A percentile compares a stretch with the other conserved stretches of the same genome.
Conservation (phyloP, 371 early-diverging fungal genomes). For the Parasitella parasitica region DNA sequence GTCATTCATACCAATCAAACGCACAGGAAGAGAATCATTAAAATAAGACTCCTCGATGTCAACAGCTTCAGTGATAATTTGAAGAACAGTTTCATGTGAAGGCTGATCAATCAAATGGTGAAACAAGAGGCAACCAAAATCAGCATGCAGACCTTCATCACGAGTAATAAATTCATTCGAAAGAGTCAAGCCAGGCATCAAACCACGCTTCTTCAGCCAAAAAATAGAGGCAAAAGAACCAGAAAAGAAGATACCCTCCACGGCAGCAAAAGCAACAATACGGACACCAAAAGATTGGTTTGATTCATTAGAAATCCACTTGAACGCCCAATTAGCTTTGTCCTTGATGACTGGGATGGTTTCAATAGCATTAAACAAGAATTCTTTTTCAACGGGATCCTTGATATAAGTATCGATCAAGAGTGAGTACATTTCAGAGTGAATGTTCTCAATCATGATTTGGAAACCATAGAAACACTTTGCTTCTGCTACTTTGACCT, state of each 20-base stretch:
- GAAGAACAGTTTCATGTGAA: constrained; percentile 60
- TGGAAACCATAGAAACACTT: constrained; percentile 99
- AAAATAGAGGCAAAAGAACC: constrained; percentile 99
- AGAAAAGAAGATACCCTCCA: constrained; percentile 99
- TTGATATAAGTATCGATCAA: constrained; percentile 98
- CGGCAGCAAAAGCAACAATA: constrained; percentile 98
- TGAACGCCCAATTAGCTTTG: constrained; percentile 99
- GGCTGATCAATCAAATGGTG: constrained; percentile 82
- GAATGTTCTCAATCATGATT: constrained; percentile 99
- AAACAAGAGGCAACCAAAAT: constrained; percentile 98
- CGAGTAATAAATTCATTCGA: constrained; percentile 99
- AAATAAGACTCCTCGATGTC: constrained; percentile 95
- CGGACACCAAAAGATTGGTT: constrained; percentile 90
- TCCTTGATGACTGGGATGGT: constrained; percentile 92
- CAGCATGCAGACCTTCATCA: constrained; percentile 99
- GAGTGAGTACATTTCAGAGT: constrained; percentile 98
- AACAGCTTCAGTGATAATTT: constrained; percentile 94
- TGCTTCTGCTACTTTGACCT: constrained; percentile 98
- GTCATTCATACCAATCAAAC: constrained; percentile 98
- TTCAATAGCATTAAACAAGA: constrained; percentile 95
- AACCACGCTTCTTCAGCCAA: constrained; percentile 99
- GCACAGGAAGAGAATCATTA: constrained; percentile 94
- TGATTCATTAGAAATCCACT: constrained; percentile 86
- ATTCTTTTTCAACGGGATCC: constrained; percentile 82
- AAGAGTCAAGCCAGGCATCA: constrained; percentile 99